Base-by-base conservation (phyloP, 2,329 filamentous ascomycete genomes). In the Diaporthe velutina region DNA sequence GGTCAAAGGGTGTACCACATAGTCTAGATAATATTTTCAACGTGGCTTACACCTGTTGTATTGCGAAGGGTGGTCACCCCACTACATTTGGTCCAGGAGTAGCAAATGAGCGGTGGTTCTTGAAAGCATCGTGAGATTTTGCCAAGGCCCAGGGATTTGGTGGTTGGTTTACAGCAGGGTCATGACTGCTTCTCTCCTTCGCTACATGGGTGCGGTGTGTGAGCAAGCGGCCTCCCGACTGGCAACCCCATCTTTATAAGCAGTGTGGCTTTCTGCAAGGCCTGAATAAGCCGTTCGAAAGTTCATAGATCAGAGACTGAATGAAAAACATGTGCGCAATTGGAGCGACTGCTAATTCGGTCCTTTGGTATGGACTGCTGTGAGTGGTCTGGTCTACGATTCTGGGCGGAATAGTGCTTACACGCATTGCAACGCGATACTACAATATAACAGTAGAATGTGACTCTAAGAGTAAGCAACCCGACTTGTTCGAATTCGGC, bases 81-180 rank as follows among this genome's bases (percentile, higher is more conserved):
- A 22, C 19, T 10, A 54, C 52, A 17, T 54, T 6, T 54, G 30
- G 5, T 30, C 4, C 13, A 6, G 52, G 12, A 54, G 28, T 40
- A 38, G 33, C 22, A 25, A 60, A 38, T 13, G 5, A 22, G 35
- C 55, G 22, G 17, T 8, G 22, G 35, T 3, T 8, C 25, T 38
- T 38, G 33, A 40, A 38, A n/a, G 55, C 19, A 60, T 60, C 55
- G 55, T 60, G 55, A 40, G 55, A 60, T 38, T 35, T 40, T 60
- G 55, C 33, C 55, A 25, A 60, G 33, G 50, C 52, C 9, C 7
- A 17, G 3, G 10, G 4, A 9, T 22, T n/a, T 30, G 19, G 33
- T 60, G 22, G 33, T 30, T 60, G 10, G 12, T 10, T 30, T 30
- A 7, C 22, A 13, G 55, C 3, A 22, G 30, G 25, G 22, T 17